These are phyloP conservation scores for Lachancea sp. DNA, from an alignment of 805 yeast genomes.

Conservation along the genomic window DNA sequence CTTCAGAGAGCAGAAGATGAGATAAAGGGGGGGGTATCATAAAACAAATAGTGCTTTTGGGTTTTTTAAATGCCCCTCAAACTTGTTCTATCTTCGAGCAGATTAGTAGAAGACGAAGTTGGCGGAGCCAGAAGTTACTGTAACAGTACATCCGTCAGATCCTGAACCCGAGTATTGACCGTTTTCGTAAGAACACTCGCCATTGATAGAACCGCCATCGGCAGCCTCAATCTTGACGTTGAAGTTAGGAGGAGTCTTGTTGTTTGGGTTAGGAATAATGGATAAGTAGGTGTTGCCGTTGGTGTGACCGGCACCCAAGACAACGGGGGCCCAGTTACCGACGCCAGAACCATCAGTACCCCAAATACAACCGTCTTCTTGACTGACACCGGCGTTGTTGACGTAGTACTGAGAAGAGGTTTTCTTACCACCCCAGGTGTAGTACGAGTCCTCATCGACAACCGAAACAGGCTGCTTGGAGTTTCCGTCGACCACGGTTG, in stretches of 20 bases:
- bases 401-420: constrained; percentile 97
- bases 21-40: constrained; percentile 1
- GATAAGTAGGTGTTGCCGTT: constrained; percentile 72
- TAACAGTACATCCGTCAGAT: constrained; percentile 75
- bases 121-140: constrained; percentile 54
- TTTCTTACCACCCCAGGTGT: constrained; percentile 68
- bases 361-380: constrained; percentile 93
- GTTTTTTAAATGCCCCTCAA: background rate
- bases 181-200: constrained; percentile 73
- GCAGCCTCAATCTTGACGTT: constrained; percentile 74
- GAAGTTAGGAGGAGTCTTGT: constrained; percentile 58
- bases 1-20: background rate
- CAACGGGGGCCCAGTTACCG: constrained; percentile 98
- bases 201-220: constrained; percentile 54
- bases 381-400: constrained; percentile 89
- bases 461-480: constrained; percentile 60
- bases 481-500: constrained; percentile 77
- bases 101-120: constrained; percentile 48
- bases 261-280: constrained; percentile 93
- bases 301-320: constrained; percentile 86
- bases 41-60: constrained; percentile 1
- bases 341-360: constrained; percentile 69
- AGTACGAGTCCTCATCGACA: constrained; percentile 73
- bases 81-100: too few relatives aligned
- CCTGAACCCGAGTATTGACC: constrained; percentile 67